Conservation (phyloP, 352 stramenopile genomes). For the Phytophthora pisi region DNA sequence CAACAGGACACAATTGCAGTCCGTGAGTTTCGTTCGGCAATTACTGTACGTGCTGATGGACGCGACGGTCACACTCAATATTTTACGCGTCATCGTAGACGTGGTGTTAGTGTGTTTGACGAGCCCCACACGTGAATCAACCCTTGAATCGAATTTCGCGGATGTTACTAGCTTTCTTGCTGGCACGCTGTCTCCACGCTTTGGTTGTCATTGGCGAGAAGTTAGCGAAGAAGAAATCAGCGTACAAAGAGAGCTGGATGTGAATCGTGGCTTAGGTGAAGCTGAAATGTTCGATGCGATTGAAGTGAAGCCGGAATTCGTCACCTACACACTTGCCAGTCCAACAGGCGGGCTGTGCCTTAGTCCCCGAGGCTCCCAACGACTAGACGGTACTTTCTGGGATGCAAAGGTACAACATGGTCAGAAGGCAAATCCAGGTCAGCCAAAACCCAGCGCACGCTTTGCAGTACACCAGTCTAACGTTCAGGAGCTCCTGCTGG, state of each 20-base stretch:
- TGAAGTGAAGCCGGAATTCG: constrained; percentile 10
- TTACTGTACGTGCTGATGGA: constrained; percentile 77
- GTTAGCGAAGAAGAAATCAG: constrained; percentile 10
- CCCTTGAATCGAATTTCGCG: constrained; percentile 65
- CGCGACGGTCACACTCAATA: constrained; percentile 45
- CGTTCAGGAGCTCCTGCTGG: constrained; percentile 65
- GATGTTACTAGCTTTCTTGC: constrained; percentile 70
- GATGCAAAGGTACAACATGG: constrained; percentile 11
- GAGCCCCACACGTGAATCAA: constrained; percentile 33
- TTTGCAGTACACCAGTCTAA: constrained; percentile 43
- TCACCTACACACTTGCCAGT: constrained; percentile 26
- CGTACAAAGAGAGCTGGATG: constrained; percentile 7
- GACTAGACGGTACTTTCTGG: constrained; percentile 6
- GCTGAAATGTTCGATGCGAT: background rate
- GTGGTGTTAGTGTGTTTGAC: constrained; percentile 76
- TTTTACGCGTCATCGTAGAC: constrained; percentile 67
- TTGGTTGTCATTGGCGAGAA: constrained; percentile 32
- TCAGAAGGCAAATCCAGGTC: constrained; percentile 1
- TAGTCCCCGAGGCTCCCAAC: constrained; percentile 49
- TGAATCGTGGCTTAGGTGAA: constrained; percentile 3
- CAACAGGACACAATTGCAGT: constrained; percentile 68
- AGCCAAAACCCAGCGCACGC: constrained; percentile 6
- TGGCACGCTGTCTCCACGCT: constrained; percentile 59
- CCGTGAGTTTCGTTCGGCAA: constrained; percentile 66
- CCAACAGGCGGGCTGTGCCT: constrained; percentile 44